Conservation (phyloP, 116 monocot genomes). For the Posidonia oceanica region DNA sequence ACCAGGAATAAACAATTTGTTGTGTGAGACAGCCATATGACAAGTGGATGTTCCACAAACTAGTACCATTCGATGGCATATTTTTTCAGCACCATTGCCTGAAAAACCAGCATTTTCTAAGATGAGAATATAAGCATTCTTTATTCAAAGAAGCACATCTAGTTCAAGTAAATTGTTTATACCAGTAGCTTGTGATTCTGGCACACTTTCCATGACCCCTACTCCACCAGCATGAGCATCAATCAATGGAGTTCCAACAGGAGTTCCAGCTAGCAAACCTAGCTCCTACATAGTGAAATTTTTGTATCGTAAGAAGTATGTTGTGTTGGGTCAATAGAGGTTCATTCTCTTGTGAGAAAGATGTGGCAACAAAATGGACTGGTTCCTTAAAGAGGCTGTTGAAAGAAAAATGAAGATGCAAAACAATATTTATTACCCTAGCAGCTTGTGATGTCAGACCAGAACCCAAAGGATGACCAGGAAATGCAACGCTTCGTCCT, state of each 20-base stretch:
- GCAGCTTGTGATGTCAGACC: slow-evolving; percentile 78
- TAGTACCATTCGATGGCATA: slow-evolving; percentile 75
- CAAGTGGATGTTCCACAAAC: slow-evolving; percentile 99
- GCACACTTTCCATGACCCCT: slow-evolving; percentile 83
- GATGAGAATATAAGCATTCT: background rate
- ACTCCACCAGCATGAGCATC: slow-evolving; percentile 99
- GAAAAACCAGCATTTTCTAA: slow-evolving; percentile 6
- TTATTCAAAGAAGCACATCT: background rate
- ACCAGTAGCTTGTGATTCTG: slow-evolving; percentile 37
- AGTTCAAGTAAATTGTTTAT: background rate
- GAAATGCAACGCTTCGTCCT: slow-evolving; percentile 94
- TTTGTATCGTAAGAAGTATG: background rate
- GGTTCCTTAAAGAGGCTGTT: no score
- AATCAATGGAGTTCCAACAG: slow-evolving; percentile 90
- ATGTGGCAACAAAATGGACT: no score
- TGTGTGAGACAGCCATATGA: slow-evolving; percentile 88
- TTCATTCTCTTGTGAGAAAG: no score
- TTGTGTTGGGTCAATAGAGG: background rate
- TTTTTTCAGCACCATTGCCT: slow-evolving; percentile 32
- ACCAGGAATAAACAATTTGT: slow-evolving; percentile 82
- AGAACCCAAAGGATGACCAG: slow-evolving; percentile 89
- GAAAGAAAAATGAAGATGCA: no score
- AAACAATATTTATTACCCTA: slow-evolving; percentile 30
- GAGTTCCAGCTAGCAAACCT: slow-evolving; percentile 70
- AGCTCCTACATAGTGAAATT: slow-evolving; percentile 43